Evolutionary conservation across 805 yeast species (phyloP).

Genomic region (Cyberlindnera maritima): DNA sequence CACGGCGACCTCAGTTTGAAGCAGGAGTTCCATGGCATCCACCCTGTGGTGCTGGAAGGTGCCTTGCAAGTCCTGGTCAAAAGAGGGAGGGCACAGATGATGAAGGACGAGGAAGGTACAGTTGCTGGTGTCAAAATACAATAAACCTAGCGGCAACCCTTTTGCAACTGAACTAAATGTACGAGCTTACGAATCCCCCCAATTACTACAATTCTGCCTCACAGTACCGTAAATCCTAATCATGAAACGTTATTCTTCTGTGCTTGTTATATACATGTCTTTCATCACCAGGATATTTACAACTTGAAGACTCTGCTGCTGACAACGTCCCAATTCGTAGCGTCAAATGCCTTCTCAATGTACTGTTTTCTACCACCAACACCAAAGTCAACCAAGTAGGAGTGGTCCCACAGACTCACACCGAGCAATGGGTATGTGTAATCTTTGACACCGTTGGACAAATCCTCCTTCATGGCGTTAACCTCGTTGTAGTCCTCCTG

Average conservation of each 20-base stretch:
- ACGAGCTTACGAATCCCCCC: too few species aligned
- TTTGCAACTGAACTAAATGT: too few species aligned
- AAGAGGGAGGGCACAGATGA: constrained; percentile 68
- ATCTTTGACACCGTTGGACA: constrained; percentile 44
- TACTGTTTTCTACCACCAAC: constrained; percentile 67
- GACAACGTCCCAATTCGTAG: constrained; percentile 81
- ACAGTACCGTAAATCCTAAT: too few species aligned
- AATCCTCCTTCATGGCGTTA: constrained; percentile 40
- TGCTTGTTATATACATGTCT: not conserved
- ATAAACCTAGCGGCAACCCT: constrained; percentile 19
- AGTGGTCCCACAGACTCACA: constrained; percentile 84
- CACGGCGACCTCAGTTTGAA: constrained; percentile 56
- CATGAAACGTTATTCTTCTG: constrained; percentile 3
- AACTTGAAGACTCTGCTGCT: constrained; percentile 39
- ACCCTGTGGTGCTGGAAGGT: constrained; percentile 48
- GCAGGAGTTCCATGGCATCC: constrained; percentile 64
- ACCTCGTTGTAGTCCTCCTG: constrained; percentile 50
- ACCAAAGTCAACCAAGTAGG: constrained; percentile 86
- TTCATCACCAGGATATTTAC: constrained; percentile 1
- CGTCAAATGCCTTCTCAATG: constrained; percentile 69
- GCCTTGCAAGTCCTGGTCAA: constrained; percentile 59
- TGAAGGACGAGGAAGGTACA: constrained; percentile 63
- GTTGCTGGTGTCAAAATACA: constrained; percentile 79
- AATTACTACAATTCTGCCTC: too few species aligned
- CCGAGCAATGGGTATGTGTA: constrained; percentile 73